phyloP scores from a whole-genome alignment of 306 rosid genomes.

The Vicia sativa region DNA sequence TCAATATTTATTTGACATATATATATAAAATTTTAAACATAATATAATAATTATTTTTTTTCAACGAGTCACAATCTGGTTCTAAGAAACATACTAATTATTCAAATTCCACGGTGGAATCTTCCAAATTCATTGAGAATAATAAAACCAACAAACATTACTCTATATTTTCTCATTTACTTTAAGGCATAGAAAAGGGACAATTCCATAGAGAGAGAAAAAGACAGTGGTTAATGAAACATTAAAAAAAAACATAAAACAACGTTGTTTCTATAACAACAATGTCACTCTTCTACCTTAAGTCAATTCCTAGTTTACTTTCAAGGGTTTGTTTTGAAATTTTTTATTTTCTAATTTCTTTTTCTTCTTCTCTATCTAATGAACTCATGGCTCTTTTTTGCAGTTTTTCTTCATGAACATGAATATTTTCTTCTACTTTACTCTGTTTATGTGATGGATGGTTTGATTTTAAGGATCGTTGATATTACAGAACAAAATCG shows the following conservation, averaged over 20 bases:
- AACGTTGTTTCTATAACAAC: constrained; percentile 34
- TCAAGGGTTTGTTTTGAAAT: constrained; percentile 49
- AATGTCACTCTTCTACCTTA: constrained; percentile 56
- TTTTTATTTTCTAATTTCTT: constrained; percentile 39
- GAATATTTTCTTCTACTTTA: constrained; percentile 38
- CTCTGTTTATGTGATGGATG: constrained; percentile 23
- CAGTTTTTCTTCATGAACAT: constrained; percentile 30
- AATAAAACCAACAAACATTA: constrained; percentile 43
- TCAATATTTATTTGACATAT: too few relatives aligned
- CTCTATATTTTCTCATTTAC: constrained; percentile 48
- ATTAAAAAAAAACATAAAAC: background rate
- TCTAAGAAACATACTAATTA: constrained; percentile 45
- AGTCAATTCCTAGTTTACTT: constrained; percentile 52
- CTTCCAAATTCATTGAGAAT: constrained; percentile 80
- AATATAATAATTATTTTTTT: too few relatives aligned
- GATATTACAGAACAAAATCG: constrained; percentile 21
- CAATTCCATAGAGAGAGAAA: constrained; percentile 11
- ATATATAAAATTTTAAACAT: too few relatives aligned
- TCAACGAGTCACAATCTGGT: background rate
- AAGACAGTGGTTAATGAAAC: constrained; percentile 5
- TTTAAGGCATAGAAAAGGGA: constrained; percentile 37
- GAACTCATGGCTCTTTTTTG: constrained; percentile 43
- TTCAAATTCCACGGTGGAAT: constrained; percentile 50
- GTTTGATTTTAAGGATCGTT: constrained; percentile 27
- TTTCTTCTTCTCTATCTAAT: constrained; percentile 27